phyloP scores from a whole-genome alignment of 2,329 filamentous ascomycete species.

The Monilinia vaccinii-corymbosi region DNA sequence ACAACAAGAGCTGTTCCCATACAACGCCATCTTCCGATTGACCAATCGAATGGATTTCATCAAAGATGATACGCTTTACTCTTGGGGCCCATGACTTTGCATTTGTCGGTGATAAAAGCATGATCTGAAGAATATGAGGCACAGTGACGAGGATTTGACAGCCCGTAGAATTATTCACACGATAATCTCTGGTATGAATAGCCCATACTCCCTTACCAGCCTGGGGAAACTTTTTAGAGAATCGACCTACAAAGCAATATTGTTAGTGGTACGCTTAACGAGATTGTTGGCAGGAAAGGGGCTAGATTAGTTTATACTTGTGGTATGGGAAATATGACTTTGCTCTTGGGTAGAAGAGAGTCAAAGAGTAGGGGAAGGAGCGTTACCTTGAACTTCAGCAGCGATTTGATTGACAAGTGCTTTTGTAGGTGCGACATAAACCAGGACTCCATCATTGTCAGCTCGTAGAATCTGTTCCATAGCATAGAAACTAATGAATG shows the following conservation, averaged over 20 bases:
- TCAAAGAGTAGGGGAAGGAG: neutral
- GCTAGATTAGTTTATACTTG: neutral
- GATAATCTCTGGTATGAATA: constrained; percentile 67
- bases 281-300: neutral
- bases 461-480: constrained; percentile 67
- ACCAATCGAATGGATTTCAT: constrained; percentile 74
- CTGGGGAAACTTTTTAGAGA: constrained; percentile 52
- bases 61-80: constrained; percentile 70
- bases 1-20: constrained; percentile 69
- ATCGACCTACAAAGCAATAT: constrained; percentile 35
- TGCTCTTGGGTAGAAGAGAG: neutral
- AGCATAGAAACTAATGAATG: constrained; percentile 76
- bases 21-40: constrained; percentile 66
- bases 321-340: neutral
- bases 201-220: constrained; percentile 64
- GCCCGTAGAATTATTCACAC: constrained; percentile 62
- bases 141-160: constrained; percentile 73
- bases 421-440: constrained; percentile 76
- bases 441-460: constrained; percentile 60
- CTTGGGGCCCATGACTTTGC: constrained; percentile 57
- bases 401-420: constrained; percentile 78
- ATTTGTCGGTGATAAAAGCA: constrained; percentile 59
- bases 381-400: constrained; percentile 58
- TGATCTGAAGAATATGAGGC: constrained; percentile 69
- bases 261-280: neutral